phyloP scores from a whole-genome alignment of 768 basidiomycete genomes.

The Boletus subparvulus region DNA sequence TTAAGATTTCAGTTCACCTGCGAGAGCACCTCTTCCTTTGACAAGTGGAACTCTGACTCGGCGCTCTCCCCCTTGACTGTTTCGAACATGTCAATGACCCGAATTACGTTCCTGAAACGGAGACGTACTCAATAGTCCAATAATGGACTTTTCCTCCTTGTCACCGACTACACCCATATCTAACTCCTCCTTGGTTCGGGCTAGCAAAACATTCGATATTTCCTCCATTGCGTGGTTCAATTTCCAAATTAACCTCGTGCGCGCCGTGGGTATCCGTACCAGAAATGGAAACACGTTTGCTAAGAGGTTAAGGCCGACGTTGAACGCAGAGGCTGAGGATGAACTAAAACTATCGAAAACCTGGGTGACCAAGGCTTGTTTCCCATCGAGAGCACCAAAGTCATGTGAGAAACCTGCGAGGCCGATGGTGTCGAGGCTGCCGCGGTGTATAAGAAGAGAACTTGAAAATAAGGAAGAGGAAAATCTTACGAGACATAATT shows the following conservation, averaged over 20 bases:
- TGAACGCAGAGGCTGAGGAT: conserved; percentile 26
- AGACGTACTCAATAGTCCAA: conserved; percentile 25
- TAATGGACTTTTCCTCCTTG: conserved; percentile 28
- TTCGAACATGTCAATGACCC: neutral
- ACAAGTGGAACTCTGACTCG: conserved; percentile 25
- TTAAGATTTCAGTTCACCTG: conserved; percentile 12
- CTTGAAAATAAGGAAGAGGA: neutral
- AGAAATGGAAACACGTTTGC: conserved; percentile 39
- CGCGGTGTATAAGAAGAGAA: neutral
- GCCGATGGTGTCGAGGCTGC: conserved; percentile 57
- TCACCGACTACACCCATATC: conserved; percentile 20
- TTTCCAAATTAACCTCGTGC: conserved; percentile 29
- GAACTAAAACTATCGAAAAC: conserved; percentile 39
- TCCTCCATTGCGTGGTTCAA: conserved; percentile 37
- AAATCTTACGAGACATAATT: conserved; percentile 33
- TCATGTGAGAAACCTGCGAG: conserved; percentile 63
- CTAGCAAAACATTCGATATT: conserved; percentile 42
- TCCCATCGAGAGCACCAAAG: conserved; percentile 54
- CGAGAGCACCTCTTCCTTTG: conserved; percentile 28
- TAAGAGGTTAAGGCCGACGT: conserved; percentile 36
- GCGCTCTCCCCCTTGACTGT: conserved; percentile 39
- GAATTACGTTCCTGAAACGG: neutral
- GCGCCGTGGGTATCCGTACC: conserved; percentile 36
- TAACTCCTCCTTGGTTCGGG: conserved; percentile 36
- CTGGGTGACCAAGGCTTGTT: conserved; percentile 40